These are phyloP conservation scores for Tricladium varicosporioides DNA, from an alignment of 2,329 filamentous ascomycete species.

Conservation along the genomic window DNA sequence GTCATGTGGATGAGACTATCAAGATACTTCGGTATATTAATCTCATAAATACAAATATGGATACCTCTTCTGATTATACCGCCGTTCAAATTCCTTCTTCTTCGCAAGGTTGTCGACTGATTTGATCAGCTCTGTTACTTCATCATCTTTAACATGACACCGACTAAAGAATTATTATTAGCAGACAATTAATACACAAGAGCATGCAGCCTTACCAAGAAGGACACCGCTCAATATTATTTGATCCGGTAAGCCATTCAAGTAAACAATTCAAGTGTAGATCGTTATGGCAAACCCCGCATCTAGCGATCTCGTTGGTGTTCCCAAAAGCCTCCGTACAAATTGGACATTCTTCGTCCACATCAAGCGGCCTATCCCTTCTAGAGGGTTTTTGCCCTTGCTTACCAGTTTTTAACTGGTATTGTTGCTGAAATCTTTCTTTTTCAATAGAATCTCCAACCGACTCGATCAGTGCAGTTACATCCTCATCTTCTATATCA, in stretches of 20 bases:
- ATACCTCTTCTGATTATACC: slow-evolving; percentile 2
- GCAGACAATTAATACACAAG: background rate
- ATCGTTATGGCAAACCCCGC: background rate
- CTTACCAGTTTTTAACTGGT: background rate
- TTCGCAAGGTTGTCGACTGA: background rate
- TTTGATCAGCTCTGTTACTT: background rate
- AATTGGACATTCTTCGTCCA: background rate
- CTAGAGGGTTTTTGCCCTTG: background rate
- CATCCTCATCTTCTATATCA: background rate
- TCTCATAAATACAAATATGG: background rate
- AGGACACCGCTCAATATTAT: background rate
- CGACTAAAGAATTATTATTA: background rate
- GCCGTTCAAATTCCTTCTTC: background rate
- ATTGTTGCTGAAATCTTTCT: background rate
- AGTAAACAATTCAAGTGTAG: background rate
- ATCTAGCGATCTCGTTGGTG: background rate
- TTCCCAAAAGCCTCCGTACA: background rate
- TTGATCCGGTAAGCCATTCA: background rate
- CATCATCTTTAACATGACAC: background rate
- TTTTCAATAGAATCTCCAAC: background rate
- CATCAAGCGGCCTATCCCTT: background rate
- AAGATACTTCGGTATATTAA: background rate
- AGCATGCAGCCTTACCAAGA: background rate
- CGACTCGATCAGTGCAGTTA: background rate
- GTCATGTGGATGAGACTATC: background rate